These are phyloP conservation scores for Fraxinus sp. DNA, from an alignment of 305 asterid genomes.

Conservation along the genomic window DNA sequence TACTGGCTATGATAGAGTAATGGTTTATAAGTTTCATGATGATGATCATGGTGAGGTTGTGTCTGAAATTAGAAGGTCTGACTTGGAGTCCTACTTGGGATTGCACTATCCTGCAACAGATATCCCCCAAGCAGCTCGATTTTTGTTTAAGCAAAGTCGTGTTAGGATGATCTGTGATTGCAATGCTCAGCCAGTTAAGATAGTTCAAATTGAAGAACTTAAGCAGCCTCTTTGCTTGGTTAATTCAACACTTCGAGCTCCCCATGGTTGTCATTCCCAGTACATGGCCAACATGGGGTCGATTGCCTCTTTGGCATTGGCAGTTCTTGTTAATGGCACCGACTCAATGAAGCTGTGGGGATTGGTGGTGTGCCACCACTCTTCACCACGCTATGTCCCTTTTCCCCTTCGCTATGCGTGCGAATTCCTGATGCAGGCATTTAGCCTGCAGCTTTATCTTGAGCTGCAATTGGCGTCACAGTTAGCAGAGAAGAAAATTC, in stretches of 20 bases:
- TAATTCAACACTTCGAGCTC: slow-evolving; percentile 33
- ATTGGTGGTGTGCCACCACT: slow-evolving; percentile 32
- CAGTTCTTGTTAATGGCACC: slow-evolving; percentile 26
- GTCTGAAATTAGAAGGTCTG: slow-evolving; percentile 25
- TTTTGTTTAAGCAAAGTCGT: slow-evolving; percentile 33
- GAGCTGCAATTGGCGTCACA: slow-evolving; percentile 33
- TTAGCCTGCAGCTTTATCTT: slow-evolving; percentile 29
- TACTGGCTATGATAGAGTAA: slow-evolving; percentile 31
- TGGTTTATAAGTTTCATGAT: slow-evolving; percentile 35
- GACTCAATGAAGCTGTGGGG: slow-evolving; percentile 30
- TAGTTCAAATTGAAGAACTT: slow-evolving; percentile 27
- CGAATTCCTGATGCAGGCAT: slow-evolving; percentile 32
- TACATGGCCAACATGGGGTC: slow-evolving; percentile 34
- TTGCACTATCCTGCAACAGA: slow-evolving; percentile 36
- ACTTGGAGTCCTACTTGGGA: slow-evolving; percentile 31
- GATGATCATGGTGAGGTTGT: slow-evolving; percentile 35
- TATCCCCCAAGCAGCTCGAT: slow-evolving; percentile 33
- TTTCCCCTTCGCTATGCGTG: slow-evolving; percentile 31
- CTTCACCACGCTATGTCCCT: slow-evolving; percentile 31
- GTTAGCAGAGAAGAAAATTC: slow-evolving; percentile 25
- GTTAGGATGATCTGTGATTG: slow-evolving; percentile 33
- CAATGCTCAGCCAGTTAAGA: slow-evolving; percentile 25
- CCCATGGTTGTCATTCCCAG: slow-evolving; percentile 32
- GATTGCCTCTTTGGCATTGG: slow-evolving; percentile 26
- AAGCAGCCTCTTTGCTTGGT: slow-evolving; percentile 30